These are phyloP conservation scores for Aspergillus ostianus DNA, from an alignment of 495 filamentous ascomycete species.

Conservation along the genomic window DNA sequence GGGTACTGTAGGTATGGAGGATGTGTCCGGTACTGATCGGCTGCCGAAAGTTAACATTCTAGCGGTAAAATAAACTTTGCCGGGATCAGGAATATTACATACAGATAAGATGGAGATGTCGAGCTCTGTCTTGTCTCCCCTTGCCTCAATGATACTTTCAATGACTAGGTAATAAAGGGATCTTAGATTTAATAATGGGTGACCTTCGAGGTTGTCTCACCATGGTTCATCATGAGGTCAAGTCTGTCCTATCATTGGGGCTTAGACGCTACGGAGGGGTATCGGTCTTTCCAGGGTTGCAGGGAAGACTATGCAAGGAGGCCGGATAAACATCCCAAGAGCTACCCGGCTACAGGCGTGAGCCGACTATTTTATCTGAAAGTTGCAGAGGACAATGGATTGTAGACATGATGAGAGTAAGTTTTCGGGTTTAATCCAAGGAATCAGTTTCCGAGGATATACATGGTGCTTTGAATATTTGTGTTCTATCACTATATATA, in stretches of 20 bases:
- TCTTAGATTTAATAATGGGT: neutral
- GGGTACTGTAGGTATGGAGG: too few relatives aligned
- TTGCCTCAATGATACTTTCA: neutral
- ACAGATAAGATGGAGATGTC: neutral
- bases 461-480: too few relatives aligned
- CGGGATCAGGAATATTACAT: neutral
- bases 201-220: conserved; percentile 8
- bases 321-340: conserved; percentile 8
- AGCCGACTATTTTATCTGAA: neutral
- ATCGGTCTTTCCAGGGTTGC: conserved; percentile 1
- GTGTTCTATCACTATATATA: too few relatives aligned
- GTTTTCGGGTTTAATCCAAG: neutral
- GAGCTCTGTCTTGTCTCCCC: neutral
- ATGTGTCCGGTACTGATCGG: conserved; percentile 1
- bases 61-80: conserved; percentile 1
- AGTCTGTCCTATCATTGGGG: neutral
- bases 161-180: neutral
- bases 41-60: conserved; percentile 4
- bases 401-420: neutral
- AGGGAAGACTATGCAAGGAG: conserved; percentile 20
- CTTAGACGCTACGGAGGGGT: neutral
- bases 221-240: neutral
- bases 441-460: neutral
- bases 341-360: neutral
- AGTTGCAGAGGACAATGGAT: neutral